phyloP scores from a whole-genome alignment of 2,329 filamentous ascomycete genomes.

The Chaetomiaceae sp. region DNA sequence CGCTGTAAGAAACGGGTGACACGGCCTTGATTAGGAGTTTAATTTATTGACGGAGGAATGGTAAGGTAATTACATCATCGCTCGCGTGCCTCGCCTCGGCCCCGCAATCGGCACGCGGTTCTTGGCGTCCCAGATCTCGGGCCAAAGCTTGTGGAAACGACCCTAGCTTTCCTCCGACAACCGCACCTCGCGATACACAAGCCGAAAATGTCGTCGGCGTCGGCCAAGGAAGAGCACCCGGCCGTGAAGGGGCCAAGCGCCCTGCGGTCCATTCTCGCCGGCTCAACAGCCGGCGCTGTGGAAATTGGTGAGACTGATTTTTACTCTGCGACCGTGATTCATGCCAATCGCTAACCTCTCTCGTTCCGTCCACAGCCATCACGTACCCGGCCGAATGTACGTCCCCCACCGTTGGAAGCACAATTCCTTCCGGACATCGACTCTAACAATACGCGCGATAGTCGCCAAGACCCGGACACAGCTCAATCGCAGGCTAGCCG shows the following conservation, averaged over 20 bases:
- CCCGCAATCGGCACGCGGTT: neutral
- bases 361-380: conserved; percentile 51
- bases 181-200: neutral
- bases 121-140: conserved; percentile 1
- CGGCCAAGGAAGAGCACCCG: conserved; percentile 24
- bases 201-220: conserved; percentile 22
- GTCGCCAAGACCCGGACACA: conserved; percentile 94
- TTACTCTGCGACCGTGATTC: neutral
- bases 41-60: too few relatives aligned
- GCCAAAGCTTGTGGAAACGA: neutral
- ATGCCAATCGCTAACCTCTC: conserved; percentile 26
- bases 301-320: conserved; percentile 70
- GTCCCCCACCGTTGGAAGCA: conserved; percentile 27
- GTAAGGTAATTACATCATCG: conserved; percentile 11
- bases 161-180: conserved; percentile 6
- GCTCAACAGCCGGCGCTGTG: conserved; percentile 87
- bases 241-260: conserved; percentile 61
- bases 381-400: conserved; percentile 92
- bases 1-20: too few relatives aligned
- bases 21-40: too few relatives aligned
- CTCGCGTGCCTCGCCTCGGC: neutral
- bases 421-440: conserved; percentile 9
- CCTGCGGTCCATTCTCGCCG: conserved; percentile 84
- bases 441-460: conserved; percentile 32
- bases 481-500: conserved; percentile 77